These are phyloP conservation scores for Tolypocladium album DNA, from an alignment of 2,329 filamentous ascomycete genomes.

Conservation along the genomic window DNA sequence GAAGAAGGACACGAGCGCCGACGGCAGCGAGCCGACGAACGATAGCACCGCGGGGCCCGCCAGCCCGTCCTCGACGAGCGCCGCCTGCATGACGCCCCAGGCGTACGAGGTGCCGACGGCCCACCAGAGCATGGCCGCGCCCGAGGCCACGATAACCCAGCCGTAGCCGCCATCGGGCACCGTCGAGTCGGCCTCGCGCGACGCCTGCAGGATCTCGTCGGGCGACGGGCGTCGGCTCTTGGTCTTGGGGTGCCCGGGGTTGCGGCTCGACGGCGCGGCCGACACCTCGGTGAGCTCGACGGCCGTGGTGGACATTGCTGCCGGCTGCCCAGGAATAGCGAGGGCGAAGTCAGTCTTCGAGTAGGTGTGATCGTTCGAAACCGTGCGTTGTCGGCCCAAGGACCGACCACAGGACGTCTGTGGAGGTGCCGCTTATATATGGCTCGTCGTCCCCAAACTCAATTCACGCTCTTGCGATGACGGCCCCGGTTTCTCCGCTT, in stretches of 20 bases:
- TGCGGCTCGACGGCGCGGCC: background rate
- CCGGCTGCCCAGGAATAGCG: background rate
- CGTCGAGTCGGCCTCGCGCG: constrained; percentile 30
- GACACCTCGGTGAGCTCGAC: background rate
- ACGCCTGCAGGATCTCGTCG: constrained; percentile 26
- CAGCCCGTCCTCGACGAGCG: constrained; percentile 37
- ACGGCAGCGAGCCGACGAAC: constrained; percentile 45
- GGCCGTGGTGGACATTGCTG: background rate
- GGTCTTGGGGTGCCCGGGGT: background rate
- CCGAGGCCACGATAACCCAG: constrained; percentile 41
- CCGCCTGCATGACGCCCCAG: constrained; percentile 51
- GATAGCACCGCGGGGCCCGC: constrained; percentile 40
- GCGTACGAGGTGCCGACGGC: constrained; percentile 43
- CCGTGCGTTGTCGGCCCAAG: background rate
- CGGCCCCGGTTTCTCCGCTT: background rate
- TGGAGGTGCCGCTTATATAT: background rate
- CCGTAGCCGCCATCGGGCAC: constrained; percentile 46
- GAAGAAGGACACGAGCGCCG: constrained; percentile 37
- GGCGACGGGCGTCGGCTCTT: background rate
- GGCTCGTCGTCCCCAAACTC: background rate
- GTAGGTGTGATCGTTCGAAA: background rate
- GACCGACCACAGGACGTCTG: background rate
- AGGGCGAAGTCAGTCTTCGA: background rate
- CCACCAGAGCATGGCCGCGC: constrained; percentile 43
- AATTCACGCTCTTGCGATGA: background rate